Evolutionary conservation across 306 rosid species (phyloP).

Genomic region (Quercus glauca): DNA sequence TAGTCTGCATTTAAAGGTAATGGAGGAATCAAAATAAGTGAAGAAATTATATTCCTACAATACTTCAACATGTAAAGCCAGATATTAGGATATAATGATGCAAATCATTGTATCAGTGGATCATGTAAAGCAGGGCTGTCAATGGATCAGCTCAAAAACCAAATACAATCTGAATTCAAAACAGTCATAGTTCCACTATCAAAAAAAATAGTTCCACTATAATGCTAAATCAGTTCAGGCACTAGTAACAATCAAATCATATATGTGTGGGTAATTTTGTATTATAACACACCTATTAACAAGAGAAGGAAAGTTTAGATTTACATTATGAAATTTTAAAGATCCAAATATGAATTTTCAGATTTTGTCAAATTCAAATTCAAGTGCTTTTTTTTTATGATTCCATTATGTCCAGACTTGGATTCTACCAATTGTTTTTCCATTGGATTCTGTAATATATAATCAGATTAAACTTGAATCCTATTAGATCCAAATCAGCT

Average conservation of each 20-base stretch:
- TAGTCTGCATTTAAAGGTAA: background rate
- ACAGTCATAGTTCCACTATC: no score
- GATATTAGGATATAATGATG: background rate
- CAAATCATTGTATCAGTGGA: background rate
- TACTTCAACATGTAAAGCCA: slow-evolving; percentile 7
- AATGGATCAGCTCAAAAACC: no score
- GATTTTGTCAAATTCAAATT: no score
- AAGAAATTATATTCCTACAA: background rate
- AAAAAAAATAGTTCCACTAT: no score
- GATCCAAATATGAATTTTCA: background rate
- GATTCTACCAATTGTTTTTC: no score
- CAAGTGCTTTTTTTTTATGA: background rate
- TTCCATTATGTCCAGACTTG: background rate
- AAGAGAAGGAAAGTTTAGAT: no score
- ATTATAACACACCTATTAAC: no score
- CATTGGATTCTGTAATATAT: background rate
- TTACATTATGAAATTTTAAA: background rate
- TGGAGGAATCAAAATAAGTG: slow-evolving; percentile 8
- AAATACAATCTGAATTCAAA: no score
- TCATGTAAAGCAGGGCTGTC: background rate
- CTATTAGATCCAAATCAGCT: background rate
- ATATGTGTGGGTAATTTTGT: no score
- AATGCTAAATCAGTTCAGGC: no score
- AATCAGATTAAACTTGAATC: background rate
- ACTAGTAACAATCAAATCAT: no score